These are phyloP conservation scores for Xylaria sp. DNA, from an alignment of 2,329 filamentous ascomycete species.

Conservation along the genomic window DNA sequence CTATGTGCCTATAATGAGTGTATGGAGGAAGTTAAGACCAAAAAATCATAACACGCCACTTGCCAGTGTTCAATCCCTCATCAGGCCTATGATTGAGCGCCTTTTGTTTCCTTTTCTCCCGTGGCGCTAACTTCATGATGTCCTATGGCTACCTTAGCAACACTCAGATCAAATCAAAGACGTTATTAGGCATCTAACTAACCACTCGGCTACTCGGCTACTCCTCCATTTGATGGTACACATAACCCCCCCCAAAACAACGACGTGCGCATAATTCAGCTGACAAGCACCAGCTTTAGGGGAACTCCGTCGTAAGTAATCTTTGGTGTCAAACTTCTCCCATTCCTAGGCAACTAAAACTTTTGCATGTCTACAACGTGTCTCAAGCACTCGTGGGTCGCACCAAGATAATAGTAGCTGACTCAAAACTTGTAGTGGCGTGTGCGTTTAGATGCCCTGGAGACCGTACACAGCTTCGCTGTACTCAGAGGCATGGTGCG, in stretches of 20 bases:
- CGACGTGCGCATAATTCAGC: conserved; percentile 34
- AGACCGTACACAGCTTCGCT: conserved; percentile 18
- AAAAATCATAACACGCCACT: background rate
- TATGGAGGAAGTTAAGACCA: background rate
- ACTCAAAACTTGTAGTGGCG: background rate
- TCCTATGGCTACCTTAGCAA: background rate
- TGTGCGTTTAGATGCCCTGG: conserved; percentile 32
- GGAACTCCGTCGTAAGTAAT: conserved; percentile 4
- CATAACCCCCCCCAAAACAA: conserved; percentile 6
- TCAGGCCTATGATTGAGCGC: background rate
- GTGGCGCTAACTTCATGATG: background rate
- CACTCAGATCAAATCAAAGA: background rate
- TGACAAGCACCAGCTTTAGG: conserved; percentile 29
- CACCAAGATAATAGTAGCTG: background rate
- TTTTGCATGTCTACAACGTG: background rate
- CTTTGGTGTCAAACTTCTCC: background rate
- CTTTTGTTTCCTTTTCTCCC: background rate
- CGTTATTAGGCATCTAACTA: background rate
- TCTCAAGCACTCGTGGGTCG: background rate
- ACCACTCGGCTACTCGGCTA: background rate
- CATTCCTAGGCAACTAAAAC: background rate
- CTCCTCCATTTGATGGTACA: conserved; percentile 28
- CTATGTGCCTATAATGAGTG: background rate
- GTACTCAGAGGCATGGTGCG: conserved; percentile 20
- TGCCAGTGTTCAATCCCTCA: background rate